Percentiles rank a stretch among this genome's conserved stretches.
Evolutionary conservation across 768 basidiomycete genomes (phyloP).

Genomic region (Naganishia friedmannii): DNA sequence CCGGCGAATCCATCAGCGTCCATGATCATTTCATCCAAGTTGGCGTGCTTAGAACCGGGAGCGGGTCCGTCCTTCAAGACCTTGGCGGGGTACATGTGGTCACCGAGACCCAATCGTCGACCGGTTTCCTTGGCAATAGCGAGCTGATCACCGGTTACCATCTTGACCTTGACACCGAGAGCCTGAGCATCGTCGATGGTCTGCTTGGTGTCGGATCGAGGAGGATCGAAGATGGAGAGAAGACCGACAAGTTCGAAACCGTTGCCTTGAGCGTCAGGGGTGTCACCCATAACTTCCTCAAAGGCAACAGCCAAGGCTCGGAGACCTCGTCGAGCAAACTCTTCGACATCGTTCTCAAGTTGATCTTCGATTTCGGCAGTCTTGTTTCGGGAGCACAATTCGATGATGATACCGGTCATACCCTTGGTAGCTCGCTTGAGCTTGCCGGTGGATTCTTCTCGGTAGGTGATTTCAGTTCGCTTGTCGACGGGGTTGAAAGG

Average conservation of each 20-base stretch:
- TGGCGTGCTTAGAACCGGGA: conserved; percentile 75
- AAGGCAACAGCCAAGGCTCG: conserved; percentile 94
- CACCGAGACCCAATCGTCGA: conserved; percentile 93
- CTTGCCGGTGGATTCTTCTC: conserved; percentile 87
- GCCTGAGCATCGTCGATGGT: conserved; percentile 95
- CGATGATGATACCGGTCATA: conserved; percentile 98
- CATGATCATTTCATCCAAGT: conserved; percentile 97
- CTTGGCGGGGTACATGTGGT: conserved; percentile 99
- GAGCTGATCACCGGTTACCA: conserved; percentile 99
- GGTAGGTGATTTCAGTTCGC: conserved; percentile 98
- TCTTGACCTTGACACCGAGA: conserved; percentile 97
- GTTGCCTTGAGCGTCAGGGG: conserved; percentile 82
- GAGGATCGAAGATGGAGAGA: conserved; percentile 94
- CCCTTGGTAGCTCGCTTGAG: conserved; percentile 99
- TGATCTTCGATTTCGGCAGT: conserved; percentile 83
- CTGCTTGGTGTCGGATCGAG: conserved; percentile 96
- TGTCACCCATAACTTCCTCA: conserved; percentile 83
- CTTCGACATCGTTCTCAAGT: conserved; percentile 92
- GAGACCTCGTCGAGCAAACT: conserved; percentile 91
- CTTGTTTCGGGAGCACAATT: conserved; percentile 96
- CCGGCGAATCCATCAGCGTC: conserved; percentile 99
- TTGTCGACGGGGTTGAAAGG: conserved; percentile 99
- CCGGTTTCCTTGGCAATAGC: conserved; percentile 99
- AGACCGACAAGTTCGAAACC: conserved; percentile 97
- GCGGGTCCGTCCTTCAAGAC: conserved; percentile 96